Base-by-base conservation (phyloP, 352 stramenopile species). In the Phytophthora citricola region DNA sequence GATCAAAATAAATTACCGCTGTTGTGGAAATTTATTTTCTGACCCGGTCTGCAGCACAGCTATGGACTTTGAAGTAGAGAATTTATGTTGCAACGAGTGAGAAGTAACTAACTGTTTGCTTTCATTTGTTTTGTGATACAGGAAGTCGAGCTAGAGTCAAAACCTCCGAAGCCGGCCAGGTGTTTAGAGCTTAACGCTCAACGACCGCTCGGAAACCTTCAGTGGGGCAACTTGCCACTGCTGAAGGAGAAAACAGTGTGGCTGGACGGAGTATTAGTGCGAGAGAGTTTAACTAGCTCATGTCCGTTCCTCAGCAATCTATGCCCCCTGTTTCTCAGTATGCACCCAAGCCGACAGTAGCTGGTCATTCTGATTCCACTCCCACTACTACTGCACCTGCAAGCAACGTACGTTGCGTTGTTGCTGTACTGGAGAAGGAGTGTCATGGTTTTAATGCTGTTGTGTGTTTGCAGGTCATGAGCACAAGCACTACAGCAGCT, bases 241-340 rank as follows among this genome's bases (percentile, higher is more conserved):
- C 20, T 56, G 43, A 49, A 53, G 50, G 17, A 61, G 55, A 55
- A 34, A 39, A 11, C 9, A 45, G 9, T 47, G 51, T n/a, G 27
- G 45, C 27, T 43, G 27, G 24, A 48, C 54, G 45, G 40, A 66
- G 12, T 27, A 59, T 17, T 53, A 40, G 44, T 27, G 34, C 44
- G 32, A 69, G 39, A 27, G 49, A 50, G 45, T 64, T 50, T 44
- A 40, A 61, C 12, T 57, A 62, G 78, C 74, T 75, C 68, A 89
- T 90, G 82, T 87, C 81, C 51, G 66, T 74, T 68, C 81, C 78
- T 52, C 72, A 83, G 63, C 85, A 88, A 69, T 86, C 83, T 54
- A 91, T 93, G 81, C 78, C 81, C 62, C 70, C 85, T 65, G 79
- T 85, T 69, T 83, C 85, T 69, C 78, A 93, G 68, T 87, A 90